Evolutionary conservation across 805 yeast species (phyloP).

Genomic region (Suhomyces canberraensis): DNA sequence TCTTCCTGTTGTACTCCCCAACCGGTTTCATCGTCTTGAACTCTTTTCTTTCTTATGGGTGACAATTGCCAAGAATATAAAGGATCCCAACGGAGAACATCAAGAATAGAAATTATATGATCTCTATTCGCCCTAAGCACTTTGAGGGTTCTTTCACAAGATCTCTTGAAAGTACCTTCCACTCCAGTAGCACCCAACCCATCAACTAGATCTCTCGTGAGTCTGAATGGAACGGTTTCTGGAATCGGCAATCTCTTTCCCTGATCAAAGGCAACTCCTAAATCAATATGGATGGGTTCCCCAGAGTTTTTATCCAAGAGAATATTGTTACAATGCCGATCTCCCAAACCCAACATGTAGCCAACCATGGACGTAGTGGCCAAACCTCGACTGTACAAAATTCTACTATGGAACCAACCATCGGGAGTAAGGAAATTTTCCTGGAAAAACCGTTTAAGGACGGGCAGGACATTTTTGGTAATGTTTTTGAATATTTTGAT

Average conservation of each 20-base stretch:
- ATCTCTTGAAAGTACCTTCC: slow-evolving; percentile 68
- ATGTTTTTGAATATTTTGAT: slow-evolving; percentile 47
- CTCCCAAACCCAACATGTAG: slow-evolving; percentile 86
- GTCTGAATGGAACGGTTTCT: slow-evolving; percentile 88
- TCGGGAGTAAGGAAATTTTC: slow-evolving; percentile 63
- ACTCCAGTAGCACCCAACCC: slow-evolving; percentile 89
- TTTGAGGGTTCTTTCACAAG: slow-evolving; percentile 69
- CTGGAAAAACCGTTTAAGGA: slow-evolving; percentile 66
- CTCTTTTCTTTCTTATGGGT: slow-evolving; percentile 57
- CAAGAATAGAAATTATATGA: slow-evolving; percentile 74
- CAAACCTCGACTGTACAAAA: slow-evolving; percentile 67
- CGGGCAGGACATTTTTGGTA: slow-evolving; percentile 55
- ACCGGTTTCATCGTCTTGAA: slow-evolving; percentile 42
- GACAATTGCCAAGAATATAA: slow-evolving; percentile 88
- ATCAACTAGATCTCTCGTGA: slow-evolving; percentile 87
- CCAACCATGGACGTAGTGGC: slow-evolving; percentile 89
- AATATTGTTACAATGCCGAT: slow-evolving; percentile 89
- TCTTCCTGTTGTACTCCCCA: slow-evolving; percentile 27
- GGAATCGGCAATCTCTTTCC: slow-evolving; percentile 84
- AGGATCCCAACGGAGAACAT: slow-evolving; percentile 89
- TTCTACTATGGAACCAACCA: slow-evolving; percentile 68
- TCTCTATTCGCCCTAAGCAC: slow-evolving; percentile 65
- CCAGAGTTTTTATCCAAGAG: slow-evolving; percentile 78
- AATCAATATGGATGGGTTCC: slow-evolving; percentile 92
- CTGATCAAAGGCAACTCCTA: slow-evolving; percentile 96